Conservation (phyloP, 2,329 filamentous ascomycete genomes). For the Talaromyces funiculosus region DNA sequence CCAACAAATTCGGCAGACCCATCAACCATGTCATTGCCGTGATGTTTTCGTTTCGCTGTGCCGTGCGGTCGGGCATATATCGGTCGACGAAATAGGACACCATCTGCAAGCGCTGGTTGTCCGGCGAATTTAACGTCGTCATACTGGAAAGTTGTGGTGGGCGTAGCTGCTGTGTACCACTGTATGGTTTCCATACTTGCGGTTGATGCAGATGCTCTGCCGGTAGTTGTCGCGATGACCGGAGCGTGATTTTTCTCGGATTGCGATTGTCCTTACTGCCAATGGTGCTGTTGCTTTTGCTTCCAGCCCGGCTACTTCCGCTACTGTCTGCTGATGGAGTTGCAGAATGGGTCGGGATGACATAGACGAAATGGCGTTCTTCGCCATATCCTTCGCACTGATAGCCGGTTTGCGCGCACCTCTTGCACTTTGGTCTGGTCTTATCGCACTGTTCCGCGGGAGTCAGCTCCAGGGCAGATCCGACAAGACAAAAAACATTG, state of each 20-base stretch:
- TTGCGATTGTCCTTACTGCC: not conserved
- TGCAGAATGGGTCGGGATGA: slow-evolving; percentile 9
- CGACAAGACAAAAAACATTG: not conserved
- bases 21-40: slow-evolving; percentile 13
- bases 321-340: not conserved
- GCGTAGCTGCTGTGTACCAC: not conserved
- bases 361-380: slow-evolving; percentile 14
- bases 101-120: slow-evolving; percentile 5
- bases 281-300: not conserved
- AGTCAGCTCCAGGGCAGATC: not conserved
- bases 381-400: slow-evolving; percentile 15
- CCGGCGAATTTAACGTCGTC: slow-evolving; percentile 1
- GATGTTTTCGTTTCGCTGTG: not conserved
- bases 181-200: not conserved
- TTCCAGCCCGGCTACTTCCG: not conserved
- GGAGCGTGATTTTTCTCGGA: slow-evolving; percentile 10
- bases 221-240: slow-evolving; percentile 11
- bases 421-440: slow-evolving; percentile 12
- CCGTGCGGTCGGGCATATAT: slow-evolving; percentile 9
- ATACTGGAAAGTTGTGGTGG: not conserved
- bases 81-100: slow-evolving; percentile 11
- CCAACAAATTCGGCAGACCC: slow-evolving; percentile 4
- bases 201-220: not conserved
- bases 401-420: slow-evolving; percentile 14
- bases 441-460: slow-evolving; percentile 11